phyloP scores from a whole-genome alignment of 768 basidiomycete species.

The Tulasnella sp. region DNA sequence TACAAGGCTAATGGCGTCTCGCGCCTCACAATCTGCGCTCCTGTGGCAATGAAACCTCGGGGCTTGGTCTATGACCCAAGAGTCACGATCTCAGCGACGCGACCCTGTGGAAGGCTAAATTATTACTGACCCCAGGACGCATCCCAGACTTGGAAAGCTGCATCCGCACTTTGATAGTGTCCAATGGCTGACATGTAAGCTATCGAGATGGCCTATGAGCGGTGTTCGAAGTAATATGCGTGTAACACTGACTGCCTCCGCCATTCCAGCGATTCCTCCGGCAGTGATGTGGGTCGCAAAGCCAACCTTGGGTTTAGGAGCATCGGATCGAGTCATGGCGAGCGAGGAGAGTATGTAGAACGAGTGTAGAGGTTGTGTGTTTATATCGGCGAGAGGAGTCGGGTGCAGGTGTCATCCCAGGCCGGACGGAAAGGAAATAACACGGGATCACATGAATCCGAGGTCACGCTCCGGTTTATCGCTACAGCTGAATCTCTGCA shows the following conservation, averaged over 20 bases:
- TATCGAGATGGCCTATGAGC: constrained; percentile 24
- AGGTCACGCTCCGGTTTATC: not conserved
- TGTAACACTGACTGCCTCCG: constrained; percentile 62
- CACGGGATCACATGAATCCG: constrained; percentile 10
- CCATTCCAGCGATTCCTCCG: constrained; percentile 85
- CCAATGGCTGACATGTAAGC: constrained; percentile 82
- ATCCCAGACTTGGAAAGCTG: constrained; percentile 78
- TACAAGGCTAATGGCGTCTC: constrained; percentile 94
- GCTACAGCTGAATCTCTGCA: not conserved
- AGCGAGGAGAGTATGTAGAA: not conserved
- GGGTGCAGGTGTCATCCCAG: not conserved
- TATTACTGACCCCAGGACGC: constrained; percentile 61
- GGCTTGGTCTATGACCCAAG: constrained; percentile 65
- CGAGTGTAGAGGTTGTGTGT: not conserved
- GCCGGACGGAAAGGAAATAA: not conserved
- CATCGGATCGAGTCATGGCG: not conserved
- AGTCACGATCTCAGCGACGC: not conserved
- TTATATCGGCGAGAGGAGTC: not conserved
- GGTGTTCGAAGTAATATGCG: constrained; percentile 15
- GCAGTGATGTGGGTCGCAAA: constrained; percentile 87
- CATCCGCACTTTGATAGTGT: constrained; percentile 99
- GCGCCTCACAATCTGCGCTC: constrained; percentile 68
- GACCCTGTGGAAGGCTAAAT: not conserved
- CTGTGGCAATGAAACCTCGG: constrained; percentile 86
- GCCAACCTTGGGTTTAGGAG: constrained; percentile 37